Evolutionary conservation across 768 basidiomycete genomes (phyloP), one percentile per base, ranked within the genome.

Genomic region (Sporobolomyces pararoseus): DNA sequence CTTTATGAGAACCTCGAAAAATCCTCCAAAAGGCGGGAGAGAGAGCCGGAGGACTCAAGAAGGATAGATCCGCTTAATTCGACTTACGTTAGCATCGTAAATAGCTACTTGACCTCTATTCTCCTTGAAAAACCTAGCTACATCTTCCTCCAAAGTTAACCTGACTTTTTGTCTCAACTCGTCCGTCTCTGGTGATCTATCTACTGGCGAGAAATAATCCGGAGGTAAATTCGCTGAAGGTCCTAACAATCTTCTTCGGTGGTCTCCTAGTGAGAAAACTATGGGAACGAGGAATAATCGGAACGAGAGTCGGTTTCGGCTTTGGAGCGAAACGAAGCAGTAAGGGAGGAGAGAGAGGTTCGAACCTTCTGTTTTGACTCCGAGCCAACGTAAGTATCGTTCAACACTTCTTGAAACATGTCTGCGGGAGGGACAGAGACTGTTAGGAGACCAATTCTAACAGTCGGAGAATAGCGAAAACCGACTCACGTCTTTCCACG

Each of bases 351-450:
- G 27, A 23, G 31, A 47, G 44, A 31, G 14, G 27, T 44, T n/a
- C 60, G 9, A 14, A 77, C 76, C 75, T 58, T 89, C 86, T 0
- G 92, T 95, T 80, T 95, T 97, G 63, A 99, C 90, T 35, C 96
- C 96, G 80, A 91, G 90, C 96, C 96, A 99, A 79, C 92, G 84
- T 1, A 99, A 84, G 80, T 99, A 99, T n/a, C 96, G 86, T 79
- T 98, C 95, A 17, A 98, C 84, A 10, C 95, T 88, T 46, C 94
- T 85, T 1, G 93, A 95, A 65, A 98, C 91, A 79, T 99, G 96
- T 0, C 96, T 99, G 81, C 96, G n/a, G n/a, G n/a, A 39, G 93
- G 92, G 62, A 92, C 86, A 1, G 47, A 52, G 68, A 14, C 32
- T n/a, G 9, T 27, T 3, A 14, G 12, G 37, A 35, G 47, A 52